Conservation (phyloP, 139 green algal species). For the Dunaliella primolecta region DNA sequence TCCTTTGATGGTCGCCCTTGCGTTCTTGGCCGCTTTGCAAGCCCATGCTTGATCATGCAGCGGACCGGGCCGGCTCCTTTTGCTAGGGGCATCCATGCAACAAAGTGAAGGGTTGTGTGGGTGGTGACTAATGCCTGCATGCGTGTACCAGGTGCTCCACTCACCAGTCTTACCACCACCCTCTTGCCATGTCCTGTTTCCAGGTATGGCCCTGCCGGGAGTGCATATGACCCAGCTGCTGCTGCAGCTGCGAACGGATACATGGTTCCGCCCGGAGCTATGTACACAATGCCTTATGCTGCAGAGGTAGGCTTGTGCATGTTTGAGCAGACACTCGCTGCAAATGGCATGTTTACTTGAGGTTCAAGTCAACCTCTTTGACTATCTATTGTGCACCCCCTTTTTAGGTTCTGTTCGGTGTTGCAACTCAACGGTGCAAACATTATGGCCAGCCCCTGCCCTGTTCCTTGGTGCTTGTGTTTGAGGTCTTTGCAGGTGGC, state of each 20-base stretch:
- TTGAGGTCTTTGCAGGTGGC: not conserved
- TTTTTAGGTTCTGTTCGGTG: too few relatives aligned
- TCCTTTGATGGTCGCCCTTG: too few relatives aligned
- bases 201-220: not conserved
- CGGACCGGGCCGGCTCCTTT: too few relatives aligned
- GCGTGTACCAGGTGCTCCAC: not conserved
- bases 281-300: not conserved
- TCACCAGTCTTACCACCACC: not conserved
- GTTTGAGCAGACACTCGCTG: not conserved
- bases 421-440: not conserved
- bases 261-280: not conserved
- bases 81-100: not conserved
- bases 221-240: not conserved
- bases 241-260: not conserved
- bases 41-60: too few relatives aligned
- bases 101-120: not conserved
- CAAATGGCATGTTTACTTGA: too few relatives aligned
- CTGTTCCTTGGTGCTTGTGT: not conserved
- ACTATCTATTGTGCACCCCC: too few relatives aligned
- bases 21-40: too few relatives aligned
- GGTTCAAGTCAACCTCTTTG: too few relatives aligned
- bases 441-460: not conserved
- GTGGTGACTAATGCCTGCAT: not conserved
- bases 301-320: not conserved
- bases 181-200: not conserved